Percentiles rank a stretch among this genome's conserved stretches.
These are phyloP conservation scores for Aspergillus steynii DNA, from an alignment of 495 filamentous ascomycete genomes.

Conservation along the genomic window DNA sequence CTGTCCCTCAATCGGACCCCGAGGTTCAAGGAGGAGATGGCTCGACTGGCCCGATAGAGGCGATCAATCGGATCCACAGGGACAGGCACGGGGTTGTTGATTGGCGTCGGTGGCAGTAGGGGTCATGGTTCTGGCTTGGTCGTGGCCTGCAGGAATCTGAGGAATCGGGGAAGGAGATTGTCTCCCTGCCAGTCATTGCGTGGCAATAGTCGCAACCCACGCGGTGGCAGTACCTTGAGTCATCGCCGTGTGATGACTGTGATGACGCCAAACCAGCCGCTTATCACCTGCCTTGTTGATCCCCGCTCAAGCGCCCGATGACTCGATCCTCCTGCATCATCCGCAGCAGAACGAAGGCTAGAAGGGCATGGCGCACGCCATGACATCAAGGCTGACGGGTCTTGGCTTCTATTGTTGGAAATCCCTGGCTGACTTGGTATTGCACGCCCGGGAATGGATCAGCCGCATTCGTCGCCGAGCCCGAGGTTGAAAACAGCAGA, in stretches of 20 bases:
- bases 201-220: background rate
- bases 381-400: background rate
- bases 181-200: background rate
- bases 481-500: background rate
- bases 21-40: background rate
- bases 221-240: background rate
- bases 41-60: background rate
- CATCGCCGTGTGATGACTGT: background rate
- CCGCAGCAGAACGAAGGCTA: background rate
- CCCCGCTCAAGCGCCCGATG: background rate
- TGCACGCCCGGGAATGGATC: background rate
- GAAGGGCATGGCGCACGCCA: too few species aligned
- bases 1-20: conserved; percentile 1
- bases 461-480: background rate
- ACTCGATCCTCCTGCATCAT: background rate
- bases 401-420: background rate
- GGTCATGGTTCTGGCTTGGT: background rate
- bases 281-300: background rate
- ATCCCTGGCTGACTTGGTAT: too few species aligned
- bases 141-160: too few species aligned
- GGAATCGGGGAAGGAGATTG: background rate
- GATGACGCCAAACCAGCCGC: background rate
- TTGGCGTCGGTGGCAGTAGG: background rate
- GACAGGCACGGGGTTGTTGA: conserved; percentile 19
- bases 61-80: conserved; percentile 13